Base-by-base conservation (phyloP, 108 stramenopile genomes). In the Cyclotella atomus region DNA sequence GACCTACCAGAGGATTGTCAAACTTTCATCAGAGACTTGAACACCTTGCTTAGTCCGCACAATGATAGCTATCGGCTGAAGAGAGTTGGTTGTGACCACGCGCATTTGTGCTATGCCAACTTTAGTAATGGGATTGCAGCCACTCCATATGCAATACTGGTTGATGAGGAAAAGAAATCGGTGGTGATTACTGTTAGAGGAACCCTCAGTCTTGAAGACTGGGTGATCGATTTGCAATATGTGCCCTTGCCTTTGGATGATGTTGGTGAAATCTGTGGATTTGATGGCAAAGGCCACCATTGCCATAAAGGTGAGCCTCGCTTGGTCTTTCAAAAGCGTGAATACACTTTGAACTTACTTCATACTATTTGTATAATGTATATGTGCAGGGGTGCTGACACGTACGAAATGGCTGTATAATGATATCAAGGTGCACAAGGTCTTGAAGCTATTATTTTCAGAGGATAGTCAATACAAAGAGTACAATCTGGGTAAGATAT, bases 181-280 rank as follows among this genome's bases (percentile, higher is more conserved):
- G 74, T 82, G 17, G 81, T 82, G 10, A 71, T 82, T 16, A 60
- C 81, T 32, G 57, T 82, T 0, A 55, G 81, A 8, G 81, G 81
- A 45, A 82, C 81, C 3, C 63, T 23, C 9, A 68, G 71, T 25
- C 41, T 82, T 29, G 70, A 71, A 36, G 70, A 71, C 61, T 61
- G 59, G 70, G 70, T 61, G 5, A 49, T 60, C 36, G 70, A 71
- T 35, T 38, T 71, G 20, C 57, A 59, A 25, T 71, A 61, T 25
- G 70, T 71, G 14, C 59, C 70, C 3, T 53, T 41, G 41, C 59
- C 59, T 23, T 50, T 71, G 33, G 59, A 71, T 24, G 38, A 61
- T 19, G 46, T 60, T 24, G 70, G 70, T 10, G 5, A 50, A 33
- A 16, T 49, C 20, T 71, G 70, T 61, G 59, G 59, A 0, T 71